Evolutionary conservation across 495 filamentous ascomycete genomes (phyloP), one percentile per base, ranked within the genome.

Genomic region (Aspergillus ellipticus): DNA sequence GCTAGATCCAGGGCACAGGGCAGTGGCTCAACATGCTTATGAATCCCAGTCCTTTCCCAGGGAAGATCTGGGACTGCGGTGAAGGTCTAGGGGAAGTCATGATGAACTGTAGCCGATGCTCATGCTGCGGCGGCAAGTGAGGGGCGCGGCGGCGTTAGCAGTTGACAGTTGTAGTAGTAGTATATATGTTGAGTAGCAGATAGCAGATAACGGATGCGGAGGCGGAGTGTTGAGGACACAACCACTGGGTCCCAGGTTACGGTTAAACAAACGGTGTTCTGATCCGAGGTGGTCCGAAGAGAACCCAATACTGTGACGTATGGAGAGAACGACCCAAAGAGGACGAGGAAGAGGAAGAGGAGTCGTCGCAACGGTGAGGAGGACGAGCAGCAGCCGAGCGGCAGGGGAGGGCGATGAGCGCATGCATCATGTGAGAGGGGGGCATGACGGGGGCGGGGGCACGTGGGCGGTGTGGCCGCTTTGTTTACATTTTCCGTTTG

Each of bases 41-140:
- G 61, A 90, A 90, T 17, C 91, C 90, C 33, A 97, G 70, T 26
- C 82, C 87, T 59, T 86, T 83, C 37, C 87, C 85, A 6, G 92
- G 92, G 63, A 86, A 75, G 20, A 96, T 83, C 69, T 87, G 85
- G 45, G 85, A 85, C 37, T 84, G 58, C 74, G 77, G 53, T 59
- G 71, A 49, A 39, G 69, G 31, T 64, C 57, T 72, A 33, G 66
- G 48, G 56, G 69, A 65, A 64, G 81, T 82, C 80, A 84, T 82
- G 53, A 57, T 64, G 55, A 59, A 37, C 59, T 57, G 45, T 52
- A 49, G 39, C 48, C 51, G 29, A 48, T 56, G 60, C 51, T 65
- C 53, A 61, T 58, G 20, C 22, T 39, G 51, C 20, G 22, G 22
- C 43, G 57, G 47, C 33, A 57, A 42, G 35, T 55, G 60, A 63